These are phyloP conservation scores for Lonicera japonica DNA, from an alignment of 129 eudicot genomes.

Conservation along the genomic window DNA sequence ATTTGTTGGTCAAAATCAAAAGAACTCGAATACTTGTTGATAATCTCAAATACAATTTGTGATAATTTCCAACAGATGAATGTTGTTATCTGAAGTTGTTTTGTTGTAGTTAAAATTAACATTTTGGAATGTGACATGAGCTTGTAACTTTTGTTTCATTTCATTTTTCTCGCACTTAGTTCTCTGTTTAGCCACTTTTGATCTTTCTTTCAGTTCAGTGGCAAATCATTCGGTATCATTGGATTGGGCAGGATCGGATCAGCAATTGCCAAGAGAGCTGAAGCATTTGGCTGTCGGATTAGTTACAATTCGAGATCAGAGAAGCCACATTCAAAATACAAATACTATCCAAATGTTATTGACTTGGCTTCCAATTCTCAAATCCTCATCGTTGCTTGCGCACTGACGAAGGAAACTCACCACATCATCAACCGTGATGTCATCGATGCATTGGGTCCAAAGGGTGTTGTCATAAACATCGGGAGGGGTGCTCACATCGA, in stretches of 20 bases:
- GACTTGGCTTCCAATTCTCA: constrained; percentile 68
- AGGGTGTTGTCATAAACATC: constrained; percentile 67
- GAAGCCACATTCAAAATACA: constrained; percentile 54
- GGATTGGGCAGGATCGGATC: constrained; percentile 88
- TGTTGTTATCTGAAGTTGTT: too few relatives aligned
- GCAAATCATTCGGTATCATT: constrained; percentile 71
- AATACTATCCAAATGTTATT: constrained; percentile 36
- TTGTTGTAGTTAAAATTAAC: too few relatives aligned
- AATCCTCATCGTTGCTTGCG: constrained; percentile 69
- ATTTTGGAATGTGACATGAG: background rate
- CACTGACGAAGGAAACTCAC: constrained; percentile 54
- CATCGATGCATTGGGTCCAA: constrained; percentile 74
- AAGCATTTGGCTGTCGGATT: constrained; percentile 60
- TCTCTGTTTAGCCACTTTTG: background rate
- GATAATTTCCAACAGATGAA: too few relatives aligned
- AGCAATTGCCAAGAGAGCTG: constrained; percentile 62
- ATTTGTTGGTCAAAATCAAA: too few relatives aligned
- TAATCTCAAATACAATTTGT: too few relatives aligned
- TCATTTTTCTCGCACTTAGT: background rate
- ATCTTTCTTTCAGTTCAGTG: constrained; percentile 53
- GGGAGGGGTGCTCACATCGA: constrained; percentile 84
- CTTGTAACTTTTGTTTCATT: background rate
- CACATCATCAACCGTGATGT: constrained; percentile 67
- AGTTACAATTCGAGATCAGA: constrained; percentile 68
- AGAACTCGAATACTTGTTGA: too few relatives aligned